phyloP scores from a whole-genome alignment of 2,329 filamentous ascomycete genomes.

The Penicillium griseofulvum region DNA sequence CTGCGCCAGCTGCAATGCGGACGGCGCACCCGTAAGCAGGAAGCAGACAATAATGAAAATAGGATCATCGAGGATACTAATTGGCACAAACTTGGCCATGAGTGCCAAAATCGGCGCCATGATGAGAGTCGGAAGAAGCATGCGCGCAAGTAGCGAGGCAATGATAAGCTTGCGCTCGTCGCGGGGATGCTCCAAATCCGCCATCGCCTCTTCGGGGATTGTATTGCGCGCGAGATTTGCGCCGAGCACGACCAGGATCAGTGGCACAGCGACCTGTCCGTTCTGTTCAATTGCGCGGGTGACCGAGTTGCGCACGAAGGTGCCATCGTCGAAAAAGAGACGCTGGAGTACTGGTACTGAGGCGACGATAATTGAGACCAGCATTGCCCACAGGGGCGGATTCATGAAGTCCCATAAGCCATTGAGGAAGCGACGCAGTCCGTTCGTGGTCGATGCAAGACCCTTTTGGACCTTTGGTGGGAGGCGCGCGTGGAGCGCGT shows the following conservation, averaged over 20 bases:
- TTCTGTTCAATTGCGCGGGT: constrained; percentile 82
- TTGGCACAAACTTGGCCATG: constrained; percentile 81
- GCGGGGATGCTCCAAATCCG: constrained; percentile 67
- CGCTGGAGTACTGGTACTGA: constrained; percentile 79
- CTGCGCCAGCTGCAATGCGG: constrained; percentile 89
- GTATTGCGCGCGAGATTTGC: constrained; percentile 94
- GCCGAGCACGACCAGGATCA: constrained; percentile 92
- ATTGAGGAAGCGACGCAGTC: constrained; percentile 53
- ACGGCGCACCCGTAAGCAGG: constrained; percentile 88
- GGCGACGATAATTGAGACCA: constrained; percentile 84
- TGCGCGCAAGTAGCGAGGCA: constrained; percentile 81
- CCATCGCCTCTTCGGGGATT: constrained; percentile 63
- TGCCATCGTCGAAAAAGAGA: constrained; percentile 83
- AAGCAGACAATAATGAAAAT: constrained; percentile 99
- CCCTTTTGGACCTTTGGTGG: constrained; percentile 54
- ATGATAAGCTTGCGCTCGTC: constrained; percentile 75
- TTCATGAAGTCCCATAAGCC: constrained; percentile 96
- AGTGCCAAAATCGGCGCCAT: constrained; percentile 90
- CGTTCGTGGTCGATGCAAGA: constrained; percentile 45
- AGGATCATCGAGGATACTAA: constrained; percentile 94
- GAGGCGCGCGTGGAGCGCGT: constrained; percentile 47
- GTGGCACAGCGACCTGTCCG: constrained; percentile 85
- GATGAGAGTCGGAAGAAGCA: constrained; percentile 85
- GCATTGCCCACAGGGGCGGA: constrained; percentile 95
- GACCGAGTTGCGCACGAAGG: constrained; percentile 89